These are phyloP conservation scores for Solanum rostratum DNA, from an alignment of 257 asterid species.

Conservation along the genomic window DNA sequence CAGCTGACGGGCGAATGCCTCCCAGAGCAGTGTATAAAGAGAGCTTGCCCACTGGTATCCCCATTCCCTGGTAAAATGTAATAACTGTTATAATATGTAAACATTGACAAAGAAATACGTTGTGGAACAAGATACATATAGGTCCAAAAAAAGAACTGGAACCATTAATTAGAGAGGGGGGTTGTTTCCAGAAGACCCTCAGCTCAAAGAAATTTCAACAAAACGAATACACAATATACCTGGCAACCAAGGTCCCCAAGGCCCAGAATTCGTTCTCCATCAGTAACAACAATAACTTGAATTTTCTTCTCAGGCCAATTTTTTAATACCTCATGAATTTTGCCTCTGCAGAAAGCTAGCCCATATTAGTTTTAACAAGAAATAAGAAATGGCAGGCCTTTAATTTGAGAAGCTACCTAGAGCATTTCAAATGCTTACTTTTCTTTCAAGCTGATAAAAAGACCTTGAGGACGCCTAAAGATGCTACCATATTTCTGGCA, in stretches of 20 bases:
- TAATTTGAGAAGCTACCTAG: not conserved
- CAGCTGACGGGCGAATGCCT: conserved; percentile 86
- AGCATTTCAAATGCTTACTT: conserved; percentile 33
- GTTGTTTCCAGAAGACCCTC: too few species aligned
- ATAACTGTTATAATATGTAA: conserved; percentile 2
- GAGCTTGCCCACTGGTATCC: conserved; percentile 91
- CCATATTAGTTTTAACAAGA: conserved; percentile 6
- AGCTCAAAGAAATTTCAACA: too few species aligned
- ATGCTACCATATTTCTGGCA: conserved; percentile 98
- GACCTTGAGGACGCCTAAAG: conserved; percentile 97
- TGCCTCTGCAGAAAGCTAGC: conserved; percentile 52
- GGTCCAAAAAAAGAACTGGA: not conserved
- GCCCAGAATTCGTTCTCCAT: conserved; percentile 95
- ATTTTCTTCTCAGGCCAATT: conserved; percentile 97
- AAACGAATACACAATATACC: conserved; percentile 22
- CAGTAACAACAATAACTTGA: conserved; percentile 96
- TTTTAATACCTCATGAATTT: conserved; percentile 81
- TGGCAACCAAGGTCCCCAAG: conserved; percentile 99
- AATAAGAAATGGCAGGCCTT: not conserved
- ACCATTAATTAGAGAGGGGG: too few species aligned
- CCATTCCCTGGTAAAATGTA: conserved; percentile 73
- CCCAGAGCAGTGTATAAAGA: conserved; percentile 91
- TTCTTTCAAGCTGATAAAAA: conserved; percentile 90
- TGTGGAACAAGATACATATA: not conserved
- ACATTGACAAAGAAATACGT: not conserved